phyloP scores from a whole-genome alignment of 148 eudicot genomes.

The Amaranthus cruentus region DNA sequence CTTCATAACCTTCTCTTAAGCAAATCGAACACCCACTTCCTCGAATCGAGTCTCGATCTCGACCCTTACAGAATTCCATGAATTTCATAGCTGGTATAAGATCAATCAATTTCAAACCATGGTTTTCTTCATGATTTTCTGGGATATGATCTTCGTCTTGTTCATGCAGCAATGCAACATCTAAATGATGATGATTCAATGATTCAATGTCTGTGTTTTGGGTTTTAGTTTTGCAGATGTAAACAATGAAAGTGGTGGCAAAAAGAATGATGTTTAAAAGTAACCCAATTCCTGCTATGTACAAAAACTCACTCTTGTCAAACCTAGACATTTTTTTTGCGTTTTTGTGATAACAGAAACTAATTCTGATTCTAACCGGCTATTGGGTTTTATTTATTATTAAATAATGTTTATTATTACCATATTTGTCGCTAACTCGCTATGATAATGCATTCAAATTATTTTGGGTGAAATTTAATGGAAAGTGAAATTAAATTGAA shows the following conservation, averaged over 20 bases:
- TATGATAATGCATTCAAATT: no score
- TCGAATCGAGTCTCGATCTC: not conserved
- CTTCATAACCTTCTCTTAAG: conserved; percentile 27
- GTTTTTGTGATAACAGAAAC: not conserved
- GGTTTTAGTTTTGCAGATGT: not conserved
- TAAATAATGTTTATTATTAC: no score
- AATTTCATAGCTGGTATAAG: conserved; percentile 15
- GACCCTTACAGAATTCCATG: not conserved
- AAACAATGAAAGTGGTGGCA: conserved; percentile 13
- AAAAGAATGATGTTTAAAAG: conserved; percentile 20
- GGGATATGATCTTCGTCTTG: not conserved
- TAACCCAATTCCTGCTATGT: conserved; percentile 24
- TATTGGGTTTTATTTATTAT: no score
- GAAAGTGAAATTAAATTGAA: no score
- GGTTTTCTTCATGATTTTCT: not conserved
- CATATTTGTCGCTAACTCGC: no score
- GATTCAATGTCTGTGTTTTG: conserved; percentile 18
- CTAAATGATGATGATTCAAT: not conserved
- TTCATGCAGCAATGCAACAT: conserved; percentile 1
- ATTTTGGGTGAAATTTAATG: no score
- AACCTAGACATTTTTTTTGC: conserved; percentile 11
- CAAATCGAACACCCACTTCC: conserved; percentile 25
- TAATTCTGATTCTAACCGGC: no score
- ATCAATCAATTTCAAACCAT: conserved; percentile 4
- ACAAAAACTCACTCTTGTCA: conserved; percentile 11